A percentile compares a stretch with the other conserved stretches of the same genome.
Conservation (phyloP, 2,329 filamentous ascomycete species). For the Thelonectria blattea region DNA sequence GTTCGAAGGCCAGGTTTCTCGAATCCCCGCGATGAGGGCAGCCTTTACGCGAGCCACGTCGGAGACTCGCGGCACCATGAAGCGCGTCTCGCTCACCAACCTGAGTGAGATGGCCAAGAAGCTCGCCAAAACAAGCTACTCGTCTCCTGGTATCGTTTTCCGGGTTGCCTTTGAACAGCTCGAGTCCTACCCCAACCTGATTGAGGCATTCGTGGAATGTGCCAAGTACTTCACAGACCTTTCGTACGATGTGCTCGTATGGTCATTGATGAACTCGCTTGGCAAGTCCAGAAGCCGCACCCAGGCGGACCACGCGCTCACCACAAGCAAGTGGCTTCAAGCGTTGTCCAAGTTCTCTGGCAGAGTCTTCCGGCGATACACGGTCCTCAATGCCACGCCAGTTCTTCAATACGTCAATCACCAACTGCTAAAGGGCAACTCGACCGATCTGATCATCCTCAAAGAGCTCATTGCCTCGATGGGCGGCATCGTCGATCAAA, state of each 20-base stretch:
- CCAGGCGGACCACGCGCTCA: constrained; percentile 66
- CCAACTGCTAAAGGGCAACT: constrained; percentile 81
- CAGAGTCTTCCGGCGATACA: constrained; percentile 85
- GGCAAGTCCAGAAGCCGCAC: constrained; percentile 68
- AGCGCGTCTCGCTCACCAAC: constrained; percentile 88
- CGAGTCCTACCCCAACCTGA: constrained; percentile 92
- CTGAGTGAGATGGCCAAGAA: constrained; percentile 83
- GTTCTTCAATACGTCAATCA: constrained; percentile 89
- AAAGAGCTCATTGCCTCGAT: constrained; percentile 90
- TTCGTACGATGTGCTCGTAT: constrained; percentile 91
- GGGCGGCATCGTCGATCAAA: constrained; percentile 88
- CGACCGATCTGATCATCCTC: constrained; percentile 88
- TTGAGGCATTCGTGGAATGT: constrained; percentile 93
- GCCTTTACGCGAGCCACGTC: constrained; percentile 79
- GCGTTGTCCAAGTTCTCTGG: constrained; percentile 91
- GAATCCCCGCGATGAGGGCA: constrained; percentile 75
- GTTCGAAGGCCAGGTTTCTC: constrained; percentile 80
- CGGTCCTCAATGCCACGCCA: constrained; percentile 81
- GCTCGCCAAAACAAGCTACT: constrained; percentile 89
- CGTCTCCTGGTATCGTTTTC: constrained; percentile 91
- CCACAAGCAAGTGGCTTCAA: constrained; percentile 91
- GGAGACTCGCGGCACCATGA: constrained; percentile 85
- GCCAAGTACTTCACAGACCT: constrained; percentile 92
- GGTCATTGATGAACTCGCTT: constrained; percentile 82
- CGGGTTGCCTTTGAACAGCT: constrained; percentile 87